A percentile compares a stretch with the other conserved stretches of the same genome.
Conservation (phyloP, 2,329 filamentous ascomycete species). For the Hypoxylon sp. region DNA sequence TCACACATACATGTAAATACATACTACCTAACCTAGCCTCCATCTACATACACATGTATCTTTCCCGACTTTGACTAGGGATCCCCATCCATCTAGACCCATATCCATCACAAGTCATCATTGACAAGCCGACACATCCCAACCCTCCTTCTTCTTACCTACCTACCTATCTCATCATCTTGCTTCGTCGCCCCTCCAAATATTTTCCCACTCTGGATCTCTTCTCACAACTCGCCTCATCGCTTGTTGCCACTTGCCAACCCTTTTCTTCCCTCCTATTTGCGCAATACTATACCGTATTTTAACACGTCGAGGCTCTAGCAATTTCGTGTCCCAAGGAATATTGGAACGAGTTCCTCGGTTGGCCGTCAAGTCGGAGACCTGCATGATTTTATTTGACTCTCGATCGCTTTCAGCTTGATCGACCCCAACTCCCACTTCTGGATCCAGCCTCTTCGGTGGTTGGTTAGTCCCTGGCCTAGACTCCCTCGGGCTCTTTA, state of each 20-base stretch:
- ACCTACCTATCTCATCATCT: constrained; percentile 48
- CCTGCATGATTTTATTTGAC: constrained; percentile 42
- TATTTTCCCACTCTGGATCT: constrained; percentile 28
- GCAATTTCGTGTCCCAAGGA: constrained; percentile 17
- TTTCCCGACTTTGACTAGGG: constrained; percentile 41
- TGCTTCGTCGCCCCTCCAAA: constrained; percentile 47
- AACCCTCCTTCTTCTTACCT: constrained; percentile 34
- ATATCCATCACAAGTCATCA: constrained; percentile 45
- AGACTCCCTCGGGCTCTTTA: constrained; percentile 42
- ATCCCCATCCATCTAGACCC: constrained; percentile 38
- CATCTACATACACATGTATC: constrained; percentile 28
- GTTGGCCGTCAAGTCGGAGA: constrained; percentile 31
- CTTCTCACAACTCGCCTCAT: constrained; percentile 36
- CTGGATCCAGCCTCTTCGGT: constrained; percentile 50
- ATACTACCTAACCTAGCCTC: constrained; percentile 9
- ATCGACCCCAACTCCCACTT: constrained; percentile 52
- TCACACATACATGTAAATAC: constrained; percentile 15
- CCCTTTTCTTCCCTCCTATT: constrained; percentile 3
- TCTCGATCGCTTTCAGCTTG: constrained; percentile 44
- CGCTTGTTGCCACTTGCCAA: constrained; percentile 33
- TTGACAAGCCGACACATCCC: constrained; percentile 43
- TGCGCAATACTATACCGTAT: constrained; percentile 31
- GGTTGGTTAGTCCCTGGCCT: constrained; percentile 52
- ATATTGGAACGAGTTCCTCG: constrained; percentile 32
- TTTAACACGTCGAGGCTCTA: constrained; percentile 23